Percentiles rank a stretch among this genome's conserved stretches.
phyloP scores from a whole-genome alignment of 352 stramenopile species.

The Phytophthora aleatoria region DNA sequence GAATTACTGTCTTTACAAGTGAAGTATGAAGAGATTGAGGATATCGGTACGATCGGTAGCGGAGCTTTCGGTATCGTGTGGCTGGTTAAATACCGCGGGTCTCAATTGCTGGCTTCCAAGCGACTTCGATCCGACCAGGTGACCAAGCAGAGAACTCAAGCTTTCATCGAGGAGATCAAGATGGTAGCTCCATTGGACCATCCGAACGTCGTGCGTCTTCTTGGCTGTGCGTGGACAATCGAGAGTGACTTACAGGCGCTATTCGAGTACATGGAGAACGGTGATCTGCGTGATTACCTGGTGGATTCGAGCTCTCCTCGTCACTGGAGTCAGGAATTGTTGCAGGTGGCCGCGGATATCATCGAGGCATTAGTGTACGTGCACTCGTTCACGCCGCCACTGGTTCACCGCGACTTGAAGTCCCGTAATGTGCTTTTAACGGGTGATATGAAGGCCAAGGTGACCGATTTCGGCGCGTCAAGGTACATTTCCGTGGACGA shows the following conservation, averaged over 20 bases:
- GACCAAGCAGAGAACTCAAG: slow-evolving; percentile 46
- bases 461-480: slow-evolving; percentile 48
- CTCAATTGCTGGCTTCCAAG: slow-evolving; percentile 44
- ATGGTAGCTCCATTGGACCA: slow-evolving; percentile 52
- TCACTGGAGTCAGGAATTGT: slow-evolving; percentile 50
- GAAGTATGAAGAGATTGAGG: slow-evolving; percentile 52
- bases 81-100: slow-evolving; percentile 45
- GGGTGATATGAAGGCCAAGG: slow-evolving; percentile 1
- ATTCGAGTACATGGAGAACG: slow-evolving; percentile 70
- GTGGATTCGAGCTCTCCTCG: slow-evolving; percentile 9
- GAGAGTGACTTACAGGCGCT: slow-evolving; percentile 59
- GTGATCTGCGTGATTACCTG: slow-evolving; percentile 52
- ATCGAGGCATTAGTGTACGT: slow-evolving; percentile 71
- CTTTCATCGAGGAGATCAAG: slow-evolving; percentile 65
- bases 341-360: slow-evolving; percentile 61
- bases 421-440: slow-evolving; percentile 40
- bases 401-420: slow-evolving; percentile 69
- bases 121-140: slow-evolving; percentile 49
- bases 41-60: slow-evolving; percentile 41
- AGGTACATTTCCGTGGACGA: slow-evolving; percentile 42
- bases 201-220: slow-evolving; percentile 50
- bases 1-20: slow-evolving; percentile 57
- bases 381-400: slow-evolving; percentile 62
- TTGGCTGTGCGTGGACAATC: slow-evolving; percentile 66
- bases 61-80: slow-evolving; percentile 50